phyloP scores from a whole-genome alignment of 148 eudicot genomes.

The Camellia sinensis region DNA sequence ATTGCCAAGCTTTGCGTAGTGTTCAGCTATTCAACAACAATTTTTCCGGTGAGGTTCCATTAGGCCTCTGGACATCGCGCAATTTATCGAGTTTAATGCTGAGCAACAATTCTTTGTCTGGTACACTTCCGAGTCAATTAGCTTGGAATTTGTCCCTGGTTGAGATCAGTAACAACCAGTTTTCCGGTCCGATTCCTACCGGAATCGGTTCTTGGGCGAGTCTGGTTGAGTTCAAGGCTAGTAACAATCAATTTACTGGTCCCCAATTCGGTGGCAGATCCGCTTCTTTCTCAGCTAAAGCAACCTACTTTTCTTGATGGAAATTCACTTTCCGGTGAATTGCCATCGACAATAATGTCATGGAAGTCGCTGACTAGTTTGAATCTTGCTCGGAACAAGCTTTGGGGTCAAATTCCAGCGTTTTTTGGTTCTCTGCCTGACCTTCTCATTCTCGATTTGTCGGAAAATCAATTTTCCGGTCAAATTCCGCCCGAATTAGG shows the following conservation, averaged over 20 bases:
- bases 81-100: slow-evolving; percentile 30
- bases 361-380: slow-evolving; percentile 25
- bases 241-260: slow-evolving; percentile 53
- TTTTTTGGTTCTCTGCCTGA: slow-evolving; percentile 21
- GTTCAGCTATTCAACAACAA: slow-evolving; percentile 39
- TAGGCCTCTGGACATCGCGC: slow-evolving; percentile 44
- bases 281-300: slow-evolving; percentile 22
- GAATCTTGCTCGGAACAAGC: slow-evolving; percentile 29
- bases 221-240: slow-evolving; percentile 39
- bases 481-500: slow-evolving; percentile 27
- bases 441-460: slow-evolving; percentile 29
- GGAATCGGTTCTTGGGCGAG: slow-evolving; percentile 38
- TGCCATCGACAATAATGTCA: slow-evolving; percentile 18
- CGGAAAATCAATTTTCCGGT: slow-evolving; percentile 28
- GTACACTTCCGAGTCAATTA: slow-evolving; percentile 47
- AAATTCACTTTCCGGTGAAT: slow-evolving; percentile 22
- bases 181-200: slow-evolving; percentile 50
- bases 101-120: slow-evolving; percentile 43
- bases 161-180: slow-evolving; percentile 50
- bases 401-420: slow-evolving; percentile 26
- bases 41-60: slow-evolving; percentile 54
- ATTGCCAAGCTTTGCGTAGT: slow-evolving; percentile 30
- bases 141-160: slow-evolving; percentile 41
- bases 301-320: slow-evolving; percentile 21
- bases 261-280: slow-evolving; percentile 41